Evolutionary conservation across 148 eudicot species (phyloP).

Genomic region (Polygonum maritimum): DNA sequence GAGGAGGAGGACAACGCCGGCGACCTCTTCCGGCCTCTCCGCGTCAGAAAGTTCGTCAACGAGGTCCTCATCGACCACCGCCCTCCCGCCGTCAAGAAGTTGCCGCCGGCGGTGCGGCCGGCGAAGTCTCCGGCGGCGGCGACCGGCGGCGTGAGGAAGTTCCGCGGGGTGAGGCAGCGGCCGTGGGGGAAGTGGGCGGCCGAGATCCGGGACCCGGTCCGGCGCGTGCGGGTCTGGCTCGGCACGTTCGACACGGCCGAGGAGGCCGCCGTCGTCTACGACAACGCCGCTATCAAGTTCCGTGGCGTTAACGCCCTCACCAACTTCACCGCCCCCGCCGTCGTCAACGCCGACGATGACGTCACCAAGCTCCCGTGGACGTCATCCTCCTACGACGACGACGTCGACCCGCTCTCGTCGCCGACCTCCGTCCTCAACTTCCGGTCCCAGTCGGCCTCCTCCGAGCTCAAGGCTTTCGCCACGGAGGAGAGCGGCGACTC

Average conservation of each 20-base stretch:
- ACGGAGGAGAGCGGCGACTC: background rate
- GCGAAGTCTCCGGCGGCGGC: background rate
- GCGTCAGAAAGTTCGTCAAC: background rate
- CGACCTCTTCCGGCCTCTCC: background rate
- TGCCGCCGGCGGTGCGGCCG: background rate
- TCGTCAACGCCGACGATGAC: background rate
- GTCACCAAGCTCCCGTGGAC: too few relatives aligned
- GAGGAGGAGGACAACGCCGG: background rate
- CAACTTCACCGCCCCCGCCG: background rate
- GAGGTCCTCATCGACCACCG: constrained; percentile 6
- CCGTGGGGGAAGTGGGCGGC: constrained; percentile 14
- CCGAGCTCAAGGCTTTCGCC: background rate
- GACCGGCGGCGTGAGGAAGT: background rate
- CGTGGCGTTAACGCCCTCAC: constrained; percentile 5
- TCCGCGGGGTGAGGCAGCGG: constrained; percentile 8
- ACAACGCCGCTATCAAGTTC: constrained; percentile 11
- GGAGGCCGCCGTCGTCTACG: constrained; percentile 8
- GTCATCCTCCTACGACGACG: too few relatives aligned
- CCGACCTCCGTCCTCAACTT: constrained; percentile 2
- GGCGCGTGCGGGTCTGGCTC: background rate
- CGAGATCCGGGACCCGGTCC: constrained; percentile 4
- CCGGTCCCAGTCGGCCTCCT: background rate
- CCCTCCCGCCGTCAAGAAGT: background rate
- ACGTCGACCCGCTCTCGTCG: background rate
- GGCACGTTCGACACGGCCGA: constrained; percentile 9